phyloP scores from a whole-genome alignment of 306 rosid species.

The Sindora glabra region DNA sequence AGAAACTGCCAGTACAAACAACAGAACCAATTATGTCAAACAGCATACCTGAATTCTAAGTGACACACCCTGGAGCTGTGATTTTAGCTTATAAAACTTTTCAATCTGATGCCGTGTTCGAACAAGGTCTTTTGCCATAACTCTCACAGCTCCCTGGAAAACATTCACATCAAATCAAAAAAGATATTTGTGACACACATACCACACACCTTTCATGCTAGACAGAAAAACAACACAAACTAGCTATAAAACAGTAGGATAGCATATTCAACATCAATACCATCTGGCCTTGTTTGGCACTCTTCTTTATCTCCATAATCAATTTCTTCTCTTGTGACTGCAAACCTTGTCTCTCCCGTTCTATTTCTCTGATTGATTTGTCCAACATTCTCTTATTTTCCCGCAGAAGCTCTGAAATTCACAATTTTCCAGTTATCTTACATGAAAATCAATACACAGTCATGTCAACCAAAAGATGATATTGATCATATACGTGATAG shows the following conservation, averaged over 20 bases:
- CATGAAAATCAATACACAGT: not conserved
- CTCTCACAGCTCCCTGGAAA: conserved; percentile 94
- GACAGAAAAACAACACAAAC: too few relatives aligned
- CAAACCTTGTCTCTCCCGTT: conserved; percentile 85
- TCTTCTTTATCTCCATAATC: conserved; percentile 87
- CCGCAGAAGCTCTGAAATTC: conserved; percentile 81
- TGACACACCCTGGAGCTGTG: conserved; percentile 98
- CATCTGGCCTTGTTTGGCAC: conserved; percentile 99
- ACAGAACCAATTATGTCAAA: not conserved
- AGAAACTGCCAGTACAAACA: not conserved
- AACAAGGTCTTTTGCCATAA: conserved; percentile 98
- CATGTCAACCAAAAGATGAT: too few relatives aligned
- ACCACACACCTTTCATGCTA: too few relatives aligned
- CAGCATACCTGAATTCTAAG: conserved; percentile 83
- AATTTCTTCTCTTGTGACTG: conserved; percentile 92
- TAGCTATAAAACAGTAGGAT: not conserved
- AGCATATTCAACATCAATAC: conserved; percentile 28
- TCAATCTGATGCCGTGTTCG: conserved; percentile 97
- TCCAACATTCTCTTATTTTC: conserved; percentile 98
- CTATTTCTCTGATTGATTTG: conserved; percentile 92
- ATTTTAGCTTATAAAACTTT: conserved; percentile 93
- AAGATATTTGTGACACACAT: too few relatives aligned
- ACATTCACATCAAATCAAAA: conserved; percentile 18
- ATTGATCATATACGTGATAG: too few relatives aligned
- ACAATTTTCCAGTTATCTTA: not conserved